These are phyloP conservation scores for Friedmanniomyces simplex DNA, from an alignment of 495 filamentous ascomycete species.

Conservation along the genomic window DNA sequence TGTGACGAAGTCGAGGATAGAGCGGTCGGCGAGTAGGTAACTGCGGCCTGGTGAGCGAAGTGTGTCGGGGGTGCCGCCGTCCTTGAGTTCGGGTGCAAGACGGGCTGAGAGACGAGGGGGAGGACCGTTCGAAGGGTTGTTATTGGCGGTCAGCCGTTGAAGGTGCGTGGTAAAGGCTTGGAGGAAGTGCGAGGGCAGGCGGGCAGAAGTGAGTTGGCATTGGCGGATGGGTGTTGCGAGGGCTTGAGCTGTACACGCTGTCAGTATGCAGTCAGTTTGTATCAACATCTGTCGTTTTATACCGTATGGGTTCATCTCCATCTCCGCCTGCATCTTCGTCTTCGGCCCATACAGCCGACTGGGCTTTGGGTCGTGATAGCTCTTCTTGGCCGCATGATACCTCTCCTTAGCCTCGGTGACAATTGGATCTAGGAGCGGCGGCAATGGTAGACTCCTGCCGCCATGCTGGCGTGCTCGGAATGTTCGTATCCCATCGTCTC, in stretches of 20 bases:
- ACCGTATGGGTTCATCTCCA: conserved; percentile 53
- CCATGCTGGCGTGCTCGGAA: conserved; percentile 15
- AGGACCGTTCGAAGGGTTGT: neutral
- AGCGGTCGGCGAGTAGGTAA: conserved; percentile 4
- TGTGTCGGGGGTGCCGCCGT: neutral
- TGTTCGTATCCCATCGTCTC: conserved; percentile 10
- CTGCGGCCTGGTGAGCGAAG: neutral
- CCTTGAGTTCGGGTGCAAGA: neutral
- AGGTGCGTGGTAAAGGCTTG: conserved; percentile 48
- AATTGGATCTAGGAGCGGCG: conserved; percentile 25
- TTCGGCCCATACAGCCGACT: conserved; percentile 11
- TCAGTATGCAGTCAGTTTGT: conserved; percentile 19
- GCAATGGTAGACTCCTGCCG: conserved; percentile 19
- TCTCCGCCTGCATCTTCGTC: conserved; percentile 40
- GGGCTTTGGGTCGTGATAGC: conserved; percentile 46
- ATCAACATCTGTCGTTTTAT: conserved; percentile 13
- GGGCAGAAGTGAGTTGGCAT: conserved; percentile 46
- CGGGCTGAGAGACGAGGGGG: neutral
- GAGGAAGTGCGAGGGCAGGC: conserved; percentile 55
- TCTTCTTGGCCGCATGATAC: conserved; percentile 41
- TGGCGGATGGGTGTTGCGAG: conserved; percentile 55
- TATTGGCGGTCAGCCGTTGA: conserved; percentile 24
- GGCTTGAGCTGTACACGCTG: conserved; percentile 38
- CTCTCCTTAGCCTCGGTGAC: conserved; percentile 22
- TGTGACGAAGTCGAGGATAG: conserved; percentile 5